Evolutionary conservation across 2,329 filamentous ascomycete genomes (phyloP).

Genomic region (Colletotrichum sp.): DNA sequence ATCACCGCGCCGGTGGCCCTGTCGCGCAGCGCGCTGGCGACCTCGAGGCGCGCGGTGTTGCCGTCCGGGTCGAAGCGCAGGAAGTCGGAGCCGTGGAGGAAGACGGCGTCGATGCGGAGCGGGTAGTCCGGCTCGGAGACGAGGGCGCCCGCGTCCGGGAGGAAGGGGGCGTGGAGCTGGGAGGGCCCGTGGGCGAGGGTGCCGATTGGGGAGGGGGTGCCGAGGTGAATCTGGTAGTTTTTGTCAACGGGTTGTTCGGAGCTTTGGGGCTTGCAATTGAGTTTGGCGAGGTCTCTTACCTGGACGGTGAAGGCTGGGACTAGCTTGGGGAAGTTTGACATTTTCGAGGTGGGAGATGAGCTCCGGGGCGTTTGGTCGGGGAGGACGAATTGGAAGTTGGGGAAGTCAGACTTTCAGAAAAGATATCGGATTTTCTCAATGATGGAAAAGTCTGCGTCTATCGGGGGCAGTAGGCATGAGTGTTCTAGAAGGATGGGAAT

Average conservation of each 20-base stretch:
- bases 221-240: constrained; percentile 34
- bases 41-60: constrained; percentile 40
- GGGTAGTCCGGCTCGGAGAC: constrained; percentile 40
- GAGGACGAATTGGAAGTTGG: background rate
- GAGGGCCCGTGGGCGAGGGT: constrained; percentile 32
- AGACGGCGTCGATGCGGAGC: constrained; percentile 38
- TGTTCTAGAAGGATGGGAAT: background rate
- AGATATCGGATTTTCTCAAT: background rate
- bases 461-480: background rate
- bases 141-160: constrained; percentile 33
- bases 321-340: constrained; percentile 39
- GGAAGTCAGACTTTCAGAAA: background rate
- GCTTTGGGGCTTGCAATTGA: background rate
- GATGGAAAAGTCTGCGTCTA: background rate
- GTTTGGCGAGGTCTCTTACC: constrained; percentile 24
- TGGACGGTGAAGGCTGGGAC: constrained; percentile 42
- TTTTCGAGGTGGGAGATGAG: background rate
- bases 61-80: constrained; percentile 42
- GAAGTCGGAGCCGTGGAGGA: constrained; percentile 44
- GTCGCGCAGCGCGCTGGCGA: constrained; percentile 37
- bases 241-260: background rate
- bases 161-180: constrained; percentile 38
- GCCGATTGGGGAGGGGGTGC: constrained; percentile 24
- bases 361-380: background rate
- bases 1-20: constrained; percentile 35